phyloP scores from a whole-genome alignment of 2,329 filamentous ascomycete species.

The Fusarium mexicanum region DNA sequence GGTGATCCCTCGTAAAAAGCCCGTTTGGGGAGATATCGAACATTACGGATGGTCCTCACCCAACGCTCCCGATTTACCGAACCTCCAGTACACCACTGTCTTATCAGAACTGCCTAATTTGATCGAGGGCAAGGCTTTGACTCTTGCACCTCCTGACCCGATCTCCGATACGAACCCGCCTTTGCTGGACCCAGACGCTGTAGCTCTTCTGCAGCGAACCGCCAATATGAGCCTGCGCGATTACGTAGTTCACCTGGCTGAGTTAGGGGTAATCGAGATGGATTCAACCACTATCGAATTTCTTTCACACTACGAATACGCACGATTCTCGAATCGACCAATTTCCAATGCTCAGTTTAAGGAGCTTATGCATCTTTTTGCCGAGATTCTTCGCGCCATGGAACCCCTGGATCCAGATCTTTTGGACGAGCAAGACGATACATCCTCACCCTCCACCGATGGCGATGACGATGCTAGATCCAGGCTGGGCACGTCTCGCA shows the following conservation, averaged over 20 bases:
- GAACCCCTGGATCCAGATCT: constrained; percentile 65
- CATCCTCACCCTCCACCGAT: constrained; percentile 50
- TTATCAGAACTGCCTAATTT: constrained; percentile 86
- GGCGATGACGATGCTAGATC: constrained; percentile 58
- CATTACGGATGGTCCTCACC: constrained; percentile 93
- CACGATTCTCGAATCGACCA: constrained; percentile 79
- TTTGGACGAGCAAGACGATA: constrained; percentile 50
- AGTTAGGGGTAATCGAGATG: constrained; percentile 68
- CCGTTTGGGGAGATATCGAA: constrained; percentile 82
- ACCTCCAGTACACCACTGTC: constrained; percentile 85
- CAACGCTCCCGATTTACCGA: constrained; percentile 75
- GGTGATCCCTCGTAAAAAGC: constrained; percentile 60
- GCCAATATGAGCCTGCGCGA: constrained; percentile 78
- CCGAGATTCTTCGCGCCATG: constrained; percentile 82
- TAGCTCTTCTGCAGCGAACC: constrained; percentile 76
- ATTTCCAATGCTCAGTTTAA: constrained; percentile 78
- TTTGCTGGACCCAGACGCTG: constrained; percentile 71
- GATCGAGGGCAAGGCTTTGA: constrained; percentile 93
- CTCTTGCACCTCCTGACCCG: constrained; percentile 72
- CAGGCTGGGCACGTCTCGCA: constrained; percentile 53
- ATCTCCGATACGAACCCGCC: constrained; percentile 51
- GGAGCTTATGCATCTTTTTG: constrained; percentile 84
- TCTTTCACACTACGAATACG: constrained; percentile 80
- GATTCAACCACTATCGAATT: constrained; percentile 67
- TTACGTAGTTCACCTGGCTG: constrained; percentile 78